A percentile compares a stretch with the other conserved stretches of the same genome.
Evolutionary conservation across 257 asterid genomes (phyloP).

Genomic region (Solanum dulcamara): DNA sequence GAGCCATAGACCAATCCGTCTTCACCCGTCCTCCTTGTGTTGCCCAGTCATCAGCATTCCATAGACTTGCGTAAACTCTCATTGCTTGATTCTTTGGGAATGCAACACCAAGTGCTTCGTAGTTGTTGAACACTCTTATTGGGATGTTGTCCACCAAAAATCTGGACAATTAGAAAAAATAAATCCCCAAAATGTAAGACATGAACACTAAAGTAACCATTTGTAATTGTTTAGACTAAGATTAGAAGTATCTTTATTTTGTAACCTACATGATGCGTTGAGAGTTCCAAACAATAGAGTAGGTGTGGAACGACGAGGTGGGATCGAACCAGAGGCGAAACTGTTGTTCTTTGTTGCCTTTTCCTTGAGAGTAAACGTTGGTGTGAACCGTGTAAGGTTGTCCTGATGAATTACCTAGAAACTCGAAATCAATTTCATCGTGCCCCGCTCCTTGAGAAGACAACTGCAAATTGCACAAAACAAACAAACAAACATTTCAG

Average conservation of each 20-base stretch:
- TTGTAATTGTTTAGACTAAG: not conserved
- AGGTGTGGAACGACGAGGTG: conserved; percentile 20
- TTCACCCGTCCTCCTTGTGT: conserved; percentile 34
- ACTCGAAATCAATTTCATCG: conserved; percentile 37
- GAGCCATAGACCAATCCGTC: conserved; percentile 30
- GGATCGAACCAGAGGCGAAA: not conserved
- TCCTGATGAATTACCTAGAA: conserved; percentile 22
- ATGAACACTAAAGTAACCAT: not conserved
- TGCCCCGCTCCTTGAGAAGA: conserved; percentile 28
- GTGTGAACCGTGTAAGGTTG: conserved; percentile 33
- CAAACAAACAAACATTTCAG: not conserved
- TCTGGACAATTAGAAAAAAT: conserved; percentile 2
- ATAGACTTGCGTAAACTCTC: conserved; percentile 16
- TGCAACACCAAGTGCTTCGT: conserved; percentile 23
- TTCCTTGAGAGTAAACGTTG: conserved; percentile 29
- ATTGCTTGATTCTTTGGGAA: conserved; percentile 21
- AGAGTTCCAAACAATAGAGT: conserved; percentile 33
- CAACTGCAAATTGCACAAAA: conserved; percentile 7
- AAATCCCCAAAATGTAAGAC: not conserved
- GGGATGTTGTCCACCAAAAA: conserved; percentile 41
- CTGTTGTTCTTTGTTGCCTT: conserved; percentile 15
- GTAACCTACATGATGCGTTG: conserved; percentile 7
- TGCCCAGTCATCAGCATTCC: conserved; percentile 36
- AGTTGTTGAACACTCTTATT: conserved; percentile 32
- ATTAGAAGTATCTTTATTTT: no score